Evolutionary conservation across 176 grass and related monocot genomes (phyloP).

Genomic region (Paspalum notatum): DNA sequence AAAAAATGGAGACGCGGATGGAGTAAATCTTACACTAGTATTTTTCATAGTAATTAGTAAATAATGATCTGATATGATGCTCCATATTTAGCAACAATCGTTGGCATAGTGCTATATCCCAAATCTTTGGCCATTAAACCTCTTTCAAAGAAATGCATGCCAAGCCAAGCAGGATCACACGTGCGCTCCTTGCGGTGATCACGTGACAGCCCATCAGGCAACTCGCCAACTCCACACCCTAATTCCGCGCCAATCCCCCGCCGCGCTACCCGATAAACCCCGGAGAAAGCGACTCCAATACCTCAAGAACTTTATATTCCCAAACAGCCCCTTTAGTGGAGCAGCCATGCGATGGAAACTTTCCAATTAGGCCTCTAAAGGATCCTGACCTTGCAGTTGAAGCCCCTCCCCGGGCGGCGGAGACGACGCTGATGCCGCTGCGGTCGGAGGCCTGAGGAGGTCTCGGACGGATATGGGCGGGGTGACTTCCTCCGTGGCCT

Average conservation of each 20-base stretch:
- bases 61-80: background rate
- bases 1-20: background rate
- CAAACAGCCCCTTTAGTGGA: background rate
- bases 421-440: conserved; percentile 33
- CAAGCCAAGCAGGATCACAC: background rate
- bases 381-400: background rate
- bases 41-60: background rate
- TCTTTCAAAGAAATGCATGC: background rate
- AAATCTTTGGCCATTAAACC: conserved; percentile 24
- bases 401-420: conserved; percentile 19
- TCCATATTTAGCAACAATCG: conserved; percentile 18
- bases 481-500: conserved; percentile 78
- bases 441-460: conserved; percentile 23
- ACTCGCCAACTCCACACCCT: conserved; percentile 5
- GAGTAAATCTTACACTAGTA: background rate
- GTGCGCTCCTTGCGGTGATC: background rate
- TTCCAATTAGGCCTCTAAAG: conserved; percentile 31
- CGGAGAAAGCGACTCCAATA: background rate
- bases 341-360: background rate
- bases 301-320: background rate
- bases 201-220: conserved; percentile 23
- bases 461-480: conserved; percentile 63
- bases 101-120: background rate
- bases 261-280: conserved; percentile 28
- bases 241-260: conserved; percentile 30